Percentiles rank a stretch among this genome's conserved stretches.
Conservation (phyloP, 2,329 filamentous ascomycete genomes). For the Colletotrichum lini region DNA sequence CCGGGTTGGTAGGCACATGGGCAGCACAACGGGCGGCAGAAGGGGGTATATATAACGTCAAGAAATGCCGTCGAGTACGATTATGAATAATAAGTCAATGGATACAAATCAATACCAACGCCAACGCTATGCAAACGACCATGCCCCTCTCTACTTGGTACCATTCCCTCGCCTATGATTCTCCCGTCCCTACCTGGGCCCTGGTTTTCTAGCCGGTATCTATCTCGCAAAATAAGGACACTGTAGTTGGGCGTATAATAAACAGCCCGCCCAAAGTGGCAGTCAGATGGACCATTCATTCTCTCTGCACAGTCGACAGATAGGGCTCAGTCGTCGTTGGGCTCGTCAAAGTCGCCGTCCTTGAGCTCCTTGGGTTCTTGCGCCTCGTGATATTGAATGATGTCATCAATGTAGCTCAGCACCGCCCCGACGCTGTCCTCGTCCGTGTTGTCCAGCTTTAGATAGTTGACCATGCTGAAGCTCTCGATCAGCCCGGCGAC, state of each 20-base stretch:
- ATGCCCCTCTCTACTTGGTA: neutral
- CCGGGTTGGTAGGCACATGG: neutral
- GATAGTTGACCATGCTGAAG: slow-evolving; percentile 97
- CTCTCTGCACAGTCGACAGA: neutral
- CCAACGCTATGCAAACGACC: slow-evolving; percentile 59
- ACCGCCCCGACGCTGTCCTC: slow-evolving; percentile 91
- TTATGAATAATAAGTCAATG: slow-evolving; percentile 33
- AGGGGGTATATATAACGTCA: neutral
- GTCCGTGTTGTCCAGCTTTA: slow-evolving; percentile 89
- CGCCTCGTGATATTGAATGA: slow-evolving; percentile 92
- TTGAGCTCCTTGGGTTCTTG: slow-evolving; percentile 90
- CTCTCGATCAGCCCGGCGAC: slow-evolving; percentile 94
- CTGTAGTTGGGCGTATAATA: neutral
- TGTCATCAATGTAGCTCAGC: slow-evolving; percentile 93
- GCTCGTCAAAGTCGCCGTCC: slow-evolving; percentile 64
- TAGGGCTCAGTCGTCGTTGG: slow-evolving; percentile 41
- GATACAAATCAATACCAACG: slow-evolving; percentile 50
- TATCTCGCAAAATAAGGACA: neutral
- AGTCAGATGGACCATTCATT: neutral
- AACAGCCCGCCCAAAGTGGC: neutral
- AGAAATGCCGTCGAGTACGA: slow-evolving; percentile 17
- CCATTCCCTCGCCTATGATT: neutral
- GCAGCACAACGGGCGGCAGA: neutral
- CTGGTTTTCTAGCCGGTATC: neutral
- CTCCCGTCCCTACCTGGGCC: neutral